Evolutionary conservation across 2,329 filamentous ascomycete species (phyloP), one percentile per base, ranked within the genome.

Genomic region (Sporothrix phasma): DNA sequence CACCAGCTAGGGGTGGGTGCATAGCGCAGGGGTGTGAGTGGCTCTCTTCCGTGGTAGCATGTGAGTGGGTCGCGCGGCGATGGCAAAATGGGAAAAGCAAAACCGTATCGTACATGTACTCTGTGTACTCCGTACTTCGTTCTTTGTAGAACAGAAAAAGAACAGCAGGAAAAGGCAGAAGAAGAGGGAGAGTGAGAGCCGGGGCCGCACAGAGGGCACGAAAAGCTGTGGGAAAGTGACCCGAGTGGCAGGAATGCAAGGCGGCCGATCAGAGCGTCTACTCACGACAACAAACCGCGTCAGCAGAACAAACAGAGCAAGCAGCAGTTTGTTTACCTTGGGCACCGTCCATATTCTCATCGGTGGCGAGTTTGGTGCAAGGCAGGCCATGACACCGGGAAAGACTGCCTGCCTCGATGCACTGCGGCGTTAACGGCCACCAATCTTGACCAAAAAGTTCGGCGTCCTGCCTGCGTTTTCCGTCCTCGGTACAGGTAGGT

Each of bases 11-110:
- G 62, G 22, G 37, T 43, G 37, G 37, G 53, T 43, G 53, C 53
- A 58, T 41, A 58, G 53, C 59, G 51, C 53, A 47, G 45, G 62
- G 59, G 43, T 45, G 51, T 59, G 29, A 31, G n/a, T 51, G 62
- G 49, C 34, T 56, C 37, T 62, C 22, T 22, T 46, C 26, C 46
- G 15, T 54, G 17, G 46, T 29, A 15, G 11, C 31, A 41, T 63
- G 61, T 59, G 31, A 22, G 53, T 58, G 62, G 43, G 34, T 13
- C 46, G 34, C 22, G 31, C 24, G 31, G 31, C 22, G 37, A 53
- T 22, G 34, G 47, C 37, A 34, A 62, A 53, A 45, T 39, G 37
- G 39, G 26, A 31, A 47, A 63, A 53, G 37, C 54, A n/a, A n/a
- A n/a, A n/a, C n/a, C n/a, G n/a, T n/a, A n/a, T n/a, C n/a, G n/a